Conservation (phyloP, 345 rosid species). For the Carallia brachiata region DNA sequence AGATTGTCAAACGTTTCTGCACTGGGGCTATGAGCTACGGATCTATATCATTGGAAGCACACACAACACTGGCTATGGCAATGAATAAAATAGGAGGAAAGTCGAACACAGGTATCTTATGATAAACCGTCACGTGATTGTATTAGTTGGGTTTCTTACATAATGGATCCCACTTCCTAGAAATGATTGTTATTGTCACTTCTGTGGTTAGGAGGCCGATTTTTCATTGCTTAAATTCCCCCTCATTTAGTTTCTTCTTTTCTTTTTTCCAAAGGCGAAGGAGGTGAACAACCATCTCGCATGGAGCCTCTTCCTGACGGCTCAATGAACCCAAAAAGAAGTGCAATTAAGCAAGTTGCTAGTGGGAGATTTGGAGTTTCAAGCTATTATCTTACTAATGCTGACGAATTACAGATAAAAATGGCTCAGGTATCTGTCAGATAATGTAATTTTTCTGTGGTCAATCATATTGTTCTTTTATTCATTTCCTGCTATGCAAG, state of each 20-base stretch:
- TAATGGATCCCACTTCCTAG: too few species aligned
- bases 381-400: constrained; percentile 96
- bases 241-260: background rate
- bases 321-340: constrained; percentile 85
- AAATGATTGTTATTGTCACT: too few species aligned
- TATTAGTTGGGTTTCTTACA: too few species aligned
- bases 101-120: constrained; percentile 83
- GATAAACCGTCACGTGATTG: background rate
- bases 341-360: constrained; percentile 98
- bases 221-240: background rate
- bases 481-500: constrained; percentile 15
- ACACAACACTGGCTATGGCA: constrained; percentile 78
- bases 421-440: constrained; percentile 90
- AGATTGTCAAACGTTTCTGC: constrained; percentile 95
- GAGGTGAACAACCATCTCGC: constrained; percentile 98
- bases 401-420: constrained; percentile 95
- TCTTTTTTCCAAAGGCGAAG: constrained; percentile 65
- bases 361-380: constrained; percentile 99
- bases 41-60: constrained; percentile 96
- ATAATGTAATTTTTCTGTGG: background rate
- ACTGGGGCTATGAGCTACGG: constrained; percentile 99
- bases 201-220: too few species aligned
- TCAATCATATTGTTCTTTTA: background rate
- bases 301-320: constrained; percentile 94
- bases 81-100: constrained; percentile 96